phyloP scores from a whole-genome alignment of 2,329 filamentous ascomycete genomes.

The Ophiognomonia clavigignenti-juglandacearum region DNA sequence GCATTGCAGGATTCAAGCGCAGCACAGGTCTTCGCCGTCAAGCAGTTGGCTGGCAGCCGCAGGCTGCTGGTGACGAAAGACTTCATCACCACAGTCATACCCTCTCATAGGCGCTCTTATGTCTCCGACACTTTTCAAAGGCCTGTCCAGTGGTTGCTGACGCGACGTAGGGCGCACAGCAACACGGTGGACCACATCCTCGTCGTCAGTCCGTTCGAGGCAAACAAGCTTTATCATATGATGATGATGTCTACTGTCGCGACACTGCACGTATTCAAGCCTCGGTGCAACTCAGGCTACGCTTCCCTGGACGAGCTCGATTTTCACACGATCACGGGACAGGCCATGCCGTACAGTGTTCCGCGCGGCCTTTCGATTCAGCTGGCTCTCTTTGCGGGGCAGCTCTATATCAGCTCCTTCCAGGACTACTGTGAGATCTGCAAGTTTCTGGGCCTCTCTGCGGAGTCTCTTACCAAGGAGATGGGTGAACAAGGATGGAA shows the following conservation, averaged over 20 bases:
- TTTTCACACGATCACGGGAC: conserved; percentile 35
- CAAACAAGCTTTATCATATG: conserved; percentile 39
- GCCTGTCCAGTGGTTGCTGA: conserved; percentile 50
- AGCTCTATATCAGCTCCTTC: conserved; percentile 55
- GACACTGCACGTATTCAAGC: conserved; percentile 46
- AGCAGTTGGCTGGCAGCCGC: conserved; percentile 10
- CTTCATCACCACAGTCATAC: conserved; percentile 41
- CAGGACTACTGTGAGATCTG: conserved; percentile 51
- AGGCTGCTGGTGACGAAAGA: conserved; percentile 43
- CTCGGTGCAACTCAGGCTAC: conserved; percentile 34
- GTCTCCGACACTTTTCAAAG: conserved; percentile 43
- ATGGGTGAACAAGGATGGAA: conserved; percentile 20
- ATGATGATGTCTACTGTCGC: conserved; percentile 33
- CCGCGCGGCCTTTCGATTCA: conserved; percentile 31
- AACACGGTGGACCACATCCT: conserved; percentile 31
- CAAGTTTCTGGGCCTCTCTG: conserved; percentile 42
- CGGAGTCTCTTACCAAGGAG: background rate
- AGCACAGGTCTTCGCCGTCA: conserved; percentile 26
- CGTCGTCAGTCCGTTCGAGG: conserved; percentile 59
- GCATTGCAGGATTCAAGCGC: conserved; percentile 37
- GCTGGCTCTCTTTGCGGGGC: conserved; percentile 64
- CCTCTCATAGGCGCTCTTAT: background rate
- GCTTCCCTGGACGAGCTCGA: conserved; percentile 39
- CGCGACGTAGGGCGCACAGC: conserved; percentile 15
- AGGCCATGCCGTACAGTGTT: conserved; percentile 19